Evolutionary conservation across 768 basidiomycete genomes (phyloP).

Genomic region (Chlorophyllum brunneum): DNA sequence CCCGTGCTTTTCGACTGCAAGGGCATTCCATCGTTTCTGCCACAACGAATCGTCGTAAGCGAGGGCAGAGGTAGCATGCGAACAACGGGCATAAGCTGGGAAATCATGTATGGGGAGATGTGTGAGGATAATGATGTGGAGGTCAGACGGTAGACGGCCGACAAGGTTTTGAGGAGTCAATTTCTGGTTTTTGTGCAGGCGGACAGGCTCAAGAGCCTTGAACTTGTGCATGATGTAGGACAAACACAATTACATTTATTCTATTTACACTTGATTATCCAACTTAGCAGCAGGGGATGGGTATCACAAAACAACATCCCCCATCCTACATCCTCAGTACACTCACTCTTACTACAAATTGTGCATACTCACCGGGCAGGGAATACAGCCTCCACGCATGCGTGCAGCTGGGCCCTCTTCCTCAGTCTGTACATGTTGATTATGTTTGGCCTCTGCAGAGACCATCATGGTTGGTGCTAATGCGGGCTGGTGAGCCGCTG

Average conservation of each 20-base stretch:
- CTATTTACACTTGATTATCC: conserved; percentile 7
- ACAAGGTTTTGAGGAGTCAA: conserved; percentile 36
- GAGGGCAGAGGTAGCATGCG: conserved; percentile 58
- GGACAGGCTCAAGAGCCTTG: conserved; percentile 75
- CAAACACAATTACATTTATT: not conserved
- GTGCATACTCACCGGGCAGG: conserved; percentile 20
- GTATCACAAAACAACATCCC: conserved; percentile 33
- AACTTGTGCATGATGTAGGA: conserved; percentile 71
- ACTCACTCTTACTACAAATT: not conserved
- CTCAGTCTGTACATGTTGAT: conserved; percentile 11
- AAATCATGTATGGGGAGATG: conserved; percentile 80
- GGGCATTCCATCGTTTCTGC: conserved; percentile 65
- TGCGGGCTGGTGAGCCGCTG: conserved; percentile 16
- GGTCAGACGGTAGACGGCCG: conserved; percentile 74
- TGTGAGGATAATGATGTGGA: conserved; percentile 71
- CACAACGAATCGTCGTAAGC: conserved; percentile 74
- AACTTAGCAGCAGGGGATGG: conserved; percentile 27
- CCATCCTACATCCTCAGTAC: conserved; percentile 21
- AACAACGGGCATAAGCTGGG: conserved; percentile 67
- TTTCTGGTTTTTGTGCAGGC: conserved; percentile 26
- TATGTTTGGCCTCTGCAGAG: conserved; percentile 3
- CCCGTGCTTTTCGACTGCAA: conserved; percentile 43
- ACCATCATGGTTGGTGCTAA: conserved; percentile 15
- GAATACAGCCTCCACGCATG: conserved; percentile 26
- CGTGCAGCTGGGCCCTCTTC: conserved; percentile 16